Evolutionary conservation across 371 early-diverging fungal genomes (phyloP), one percentile per base, ranked within the genome.

Genomic region (Syncephalis fuscata): DNA sequence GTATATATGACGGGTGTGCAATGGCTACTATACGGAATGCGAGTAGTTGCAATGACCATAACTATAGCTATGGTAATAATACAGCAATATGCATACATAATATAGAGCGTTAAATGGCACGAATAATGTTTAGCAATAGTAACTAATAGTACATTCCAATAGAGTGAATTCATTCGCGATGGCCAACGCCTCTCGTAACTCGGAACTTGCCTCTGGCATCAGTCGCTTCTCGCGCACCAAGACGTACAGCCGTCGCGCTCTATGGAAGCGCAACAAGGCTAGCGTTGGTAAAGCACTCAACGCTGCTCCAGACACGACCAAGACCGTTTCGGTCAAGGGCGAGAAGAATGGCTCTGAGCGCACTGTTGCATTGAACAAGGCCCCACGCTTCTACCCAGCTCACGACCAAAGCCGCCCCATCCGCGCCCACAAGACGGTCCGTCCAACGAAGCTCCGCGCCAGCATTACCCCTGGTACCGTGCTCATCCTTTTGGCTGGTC

Each of bases 401-500:
- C 86, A 84, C 60, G 88, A 88, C 62, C 78, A 75, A 53, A 68
- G 78, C 41, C 55, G 64, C 55, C 82, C 85, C 70, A 86, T 85
- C 77, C 62, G 62, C 52, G 62, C 71, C 54, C 83, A 88, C 74
- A 93, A 94, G 84, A 59, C 80, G 61, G 65, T 73, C 66, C 67
- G 71, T 55, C 59, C 74, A 51, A 67, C 80, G 53, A 67, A 67
- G 60, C 80, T 94, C 57, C 90, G 95, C 66, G 56, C 71, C 54
- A 64, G 82, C 66, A 93, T 97, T 71, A 88, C 85, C 55, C 93
- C 98, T 56, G 96, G 98, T 59, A 89, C 98, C 65, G 91, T 97
- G 61, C 76, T 93, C 56, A 93, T 97, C 64, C 74, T 97, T 51
- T 74, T 97, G 59, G 85, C 95, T 48, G 98, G 96, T 61, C 85